These are phyloP conservation scores for Kodamaea alishanica DNA, from an alignment of 1,139 yeast species.

Conservation along the genomic window DNA sequence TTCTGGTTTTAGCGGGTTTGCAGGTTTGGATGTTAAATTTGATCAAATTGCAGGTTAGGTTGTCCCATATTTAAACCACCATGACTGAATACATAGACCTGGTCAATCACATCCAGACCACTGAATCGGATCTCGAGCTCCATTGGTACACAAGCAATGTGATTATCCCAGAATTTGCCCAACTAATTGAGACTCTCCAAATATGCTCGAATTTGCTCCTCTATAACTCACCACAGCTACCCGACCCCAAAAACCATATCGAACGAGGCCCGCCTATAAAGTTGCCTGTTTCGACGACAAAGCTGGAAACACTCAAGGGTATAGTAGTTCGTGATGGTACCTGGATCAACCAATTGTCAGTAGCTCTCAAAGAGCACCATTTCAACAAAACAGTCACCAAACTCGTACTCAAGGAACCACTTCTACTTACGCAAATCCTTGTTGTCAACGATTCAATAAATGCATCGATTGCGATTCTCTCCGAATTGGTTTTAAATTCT, in stretches of 20 bases:
- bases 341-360: conserved; percentile 30
- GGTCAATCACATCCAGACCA: conserved; percentile 16
- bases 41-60: too few relatives aligned
- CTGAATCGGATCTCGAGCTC: conserved; percentile 31
- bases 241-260: conserved; percentile 23
- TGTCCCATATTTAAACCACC: neutral
- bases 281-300: conserved; percentile 37
- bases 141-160: conserved; percentile 38
- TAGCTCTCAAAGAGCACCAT: conserved; percentile 27
- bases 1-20: too few relatives aligned
- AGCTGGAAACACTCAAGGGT: conserved; percentile 42
- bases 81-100: neutral
- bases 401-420: conserved; percentile 27
- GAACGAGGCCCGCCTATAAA: conserved; percentile 40
- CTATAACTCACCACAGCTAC: conserved; percentile 39
- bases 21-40: too few relatives aligned
- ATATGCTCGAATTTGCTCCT: conserved; percentile 37
- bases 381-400: conserved; percentile 30
- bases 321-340: conserved; percentile 43
- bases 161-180: conserved; percentile 38
- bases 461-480: conserved; percentile 26
- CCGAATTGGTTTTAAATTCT: conserved; percentile 14
- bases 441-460: conserved; percentile 33
- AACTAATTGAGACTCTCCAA: conserved; percentile 38
- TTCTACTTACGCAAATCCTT: conserved; percentile 32